Base-by-base conservation (phyloP, 2,329 filamentous ascomycete species). In the Colletotrichum tanaceti region DNA sequence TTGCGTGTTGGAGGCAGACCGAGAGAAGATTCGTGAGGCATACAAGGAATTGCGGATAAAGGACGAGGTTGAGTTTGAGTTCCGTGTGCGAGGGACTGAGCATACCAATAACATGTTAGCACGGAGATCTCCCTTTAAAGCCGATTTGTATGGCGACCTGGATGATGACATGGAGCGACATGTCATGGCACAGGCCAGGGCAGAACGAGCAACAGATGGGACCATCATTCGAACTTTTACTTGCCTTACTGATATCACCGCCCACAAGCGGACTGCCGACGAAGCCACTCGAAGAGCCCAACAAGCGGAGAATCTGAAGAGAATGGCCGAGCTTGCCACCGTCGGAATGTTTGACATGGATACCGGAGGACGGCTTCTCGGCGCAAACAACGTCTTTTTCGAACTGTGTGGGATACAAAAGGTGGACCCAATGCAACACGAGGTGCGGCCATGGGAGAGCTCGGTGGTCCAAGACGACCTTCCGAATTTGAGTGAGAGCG, bases 291-390 rank as follows among this genome's bases (percentile, higher is more conserved):
- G 81, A 20, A 79, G 83, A 53, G 84, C 84, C 2, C 84, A 85
- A 71, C 82, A 86, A 65, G 83, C 84, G 9, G 82, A 85, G 71
- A 86, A 86, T 68, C 76, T 87, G 35, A 85, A 85, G 72, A 81
- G 85, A 50, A 85, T 87, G 77, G 84, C 85, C 9, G 84, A 87
- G 72, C 81, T 84, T 59, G 84, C 84, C 5, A 86, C 85, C 0
- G 85, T 87, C 13, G 85, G 85, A 60, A 84, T 87, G 82, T 87
- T 85, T 71, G 84, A 86, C 58, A 84, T 86, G 77, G 81, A 83
- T 65, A 77, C 82, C n/a, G 79, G 84, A 28, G 85, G 85, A 14
- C 80, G 81, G 3, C 74, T 87, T 9, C 74, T 86, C 4, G 82
- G 83, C 28, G 85, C 84, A 7, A 87, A 87, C 72, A 84, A 84